These are phyloP conservation scores for Ophiostoma sp. DNA, from an alignment of 2,329 filamentous ascomycete species.

Conservation along the genomic window DNA sequence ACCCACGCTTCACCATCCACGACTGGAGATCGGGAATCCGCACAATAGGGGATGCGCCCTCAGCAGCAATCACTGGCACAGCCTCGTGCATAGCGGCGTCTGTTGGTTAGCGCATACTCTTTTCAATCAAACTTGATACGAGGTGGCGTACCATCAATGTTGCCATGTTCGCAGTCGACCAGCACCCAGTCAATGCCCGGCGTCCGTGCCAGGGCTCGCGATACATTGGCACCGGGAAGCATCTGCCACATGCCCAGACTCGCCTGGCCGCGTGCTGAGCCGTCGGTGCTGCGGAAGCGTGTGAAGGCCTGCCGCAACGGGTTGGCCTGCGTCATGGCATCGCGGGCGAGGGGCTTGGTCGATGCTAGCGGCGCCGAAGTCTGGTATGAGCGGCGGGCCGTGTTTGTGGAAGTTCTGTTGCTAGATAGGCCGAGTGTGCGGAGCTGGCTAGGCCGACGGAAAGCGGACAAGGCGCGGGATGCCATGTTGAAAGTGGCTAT, in stretches of 20 bases:
- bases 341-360: neutral
- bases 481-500: neutral
- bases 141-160: conserved; percentile 48
- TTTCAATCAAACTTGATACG: neutral
- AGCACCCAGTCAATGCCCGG: conserved; percentile 67
- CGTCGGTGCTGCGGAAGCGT: conserved; percentile 37
- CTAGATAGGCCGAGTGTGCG: neutral
- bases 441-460: neutral
- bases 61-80: conserved; percentile 56
- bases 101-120: conserved; percentile 28
- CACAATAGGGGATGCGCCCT: conserved; percentile 56
- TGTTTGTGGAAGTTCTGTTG: too few relatives aligned
- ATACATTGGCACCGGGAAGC: conserved; percentile 60
- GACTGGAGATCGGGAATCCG: conserved; percentile 58
- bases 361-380: neutral
- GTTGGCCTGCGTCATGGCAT: conserved; percentile 48
- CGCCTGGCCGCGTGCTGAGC: conserved; percentile 33
- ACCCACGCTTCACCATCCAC: conserved; percentile 57
- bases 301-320: conserved; percentile 52
- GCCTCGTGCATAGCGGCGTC: conserved; percentile 60
- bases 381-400: neutral
- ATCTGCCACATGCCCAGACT: conserved; percentile 65
- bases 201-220: conserved; percentile 59
- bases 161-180: conserved; percentile 60
- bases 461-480: conserved; percentile 7